Evolutionary conservation across 306 rosid genomes (phyloP).

Genomic region (Sicyos baderoa): DNA sequence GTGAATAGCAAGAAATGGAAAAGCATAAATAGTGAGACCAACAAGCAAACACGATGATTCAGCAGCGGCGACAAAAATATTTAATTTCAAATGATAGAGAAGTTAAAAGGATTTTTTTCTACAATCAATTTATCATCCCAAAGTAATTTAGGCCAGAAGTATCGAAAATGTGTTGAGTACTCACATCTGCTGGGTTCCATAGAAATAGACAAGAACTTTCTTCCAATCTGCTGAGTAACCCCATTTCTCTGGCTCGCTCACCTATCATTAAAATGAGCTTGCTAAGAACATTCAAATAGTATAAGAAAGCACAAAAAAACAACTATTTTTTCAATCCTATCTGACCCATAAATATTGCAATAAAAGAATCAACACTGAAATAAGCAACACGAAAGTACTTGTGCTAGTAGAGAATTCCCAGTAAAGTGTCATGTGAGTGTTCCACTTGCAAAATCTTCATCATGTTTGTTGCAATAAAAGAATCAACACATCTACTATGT

Average conservation of each 20-base stretch:
- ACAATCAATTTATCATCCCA: neutral
- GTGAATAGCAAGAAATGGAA: neutral
- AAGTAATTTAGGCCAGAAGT: neutral
- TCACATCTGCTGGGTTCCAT: constrained; percentile 97
- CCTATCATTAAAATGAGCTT: constrained; percentile 50
- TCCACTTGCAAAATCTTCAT: neutral
- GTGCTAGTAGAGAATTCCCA: neutral
- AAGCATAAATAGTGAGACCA: constrained; percentile 8
- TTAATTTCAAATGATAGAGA: neutral
- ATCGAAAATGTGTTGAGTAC: constrained; percentile 26
- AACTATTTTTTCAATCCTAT: neutral
- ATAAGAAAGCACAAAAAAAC: neutral
- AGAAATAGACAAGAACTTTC: constrained; percentile 87
- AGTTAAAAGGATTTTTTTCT: neutral
- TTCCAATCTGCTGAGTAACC: constrained; percentile 82
- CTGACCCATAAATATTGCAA: neutral
- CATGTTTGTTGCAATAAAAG: neutral
- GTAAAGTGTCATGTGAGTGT: neutral
- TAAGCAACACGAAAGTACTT: neutral
- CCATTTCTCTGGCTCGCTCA: constrained; percentile 92
- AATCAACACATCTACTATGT: neutral
- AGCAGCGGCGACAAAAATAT: neutral
- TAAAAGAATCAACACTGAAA: neutral
- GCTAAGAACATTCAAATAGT: constrained; percentile 9
- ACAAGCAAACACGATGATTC: constrained; percentile 8